phyloP scores from a whole-genome alignment of 306 rosid genomes.

The Citrullus colocynthis region DNA sequence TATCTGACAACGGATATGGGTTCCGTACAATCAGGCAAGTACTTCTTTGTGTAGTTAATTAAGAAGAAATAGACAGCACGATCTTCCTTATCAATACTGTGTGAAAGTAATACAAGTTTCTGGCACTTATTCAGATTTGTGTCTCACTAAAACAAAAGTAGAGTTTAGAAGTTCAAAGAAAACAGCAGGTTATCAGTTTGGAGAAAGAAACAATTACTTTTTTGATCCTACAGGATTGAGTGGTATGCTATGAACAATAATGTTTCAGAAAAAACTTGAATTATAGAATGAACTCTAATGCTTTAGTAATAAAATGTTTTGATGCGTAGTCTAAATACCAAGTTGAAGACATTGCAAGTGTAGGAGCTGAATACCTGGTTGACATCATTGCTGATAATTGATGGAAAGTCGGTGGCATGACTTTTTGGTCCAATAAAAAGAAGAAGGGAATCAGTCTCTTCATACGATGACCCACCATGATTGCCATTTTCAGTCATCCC shows the following conservation, averaged over 20 bases:
- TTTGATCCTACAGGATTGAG: background rate
- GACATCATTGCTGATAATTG: constrained; percentile 26
- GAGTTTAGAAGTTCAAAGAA: background rate
- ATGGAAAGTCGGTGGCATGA: constrained; percentile 21
- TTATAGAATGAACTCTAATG: background rate
- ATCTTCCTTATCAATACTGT: background rate
- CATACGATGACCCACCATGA: constrained; percentile 85
- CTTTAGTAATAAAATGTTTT: background rate
- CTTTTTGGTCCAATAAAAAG: constrained; percentile 51
- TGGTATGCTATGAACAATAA: background rate
- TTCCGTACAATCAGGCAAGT: background rate
- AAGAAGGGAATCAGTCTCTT: constrained; percentile 80
- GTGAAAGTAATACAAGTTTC: background rate
- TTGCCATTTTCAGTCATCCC: constrained; percentile 95
- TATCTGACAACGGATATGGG: background rate
- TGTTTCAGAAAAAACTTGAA: background rate
- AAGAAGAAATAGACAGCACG: background rate
- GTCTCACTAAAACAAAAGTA: background rate
- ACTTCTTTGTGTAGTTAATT: background rate
- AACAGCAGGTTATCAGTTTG: background rate
- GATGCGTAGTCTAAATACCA: background rate
- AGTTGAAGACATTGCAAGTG: background rate
- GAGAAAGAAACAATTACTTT: background rate
- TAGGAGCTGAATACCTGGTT: constrained; percentile 43
- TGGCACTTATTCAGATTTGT: background rate